Conservation (phyloP, 805 yeast genomes). For the Spathaspora hagerdaliae region DNA sequence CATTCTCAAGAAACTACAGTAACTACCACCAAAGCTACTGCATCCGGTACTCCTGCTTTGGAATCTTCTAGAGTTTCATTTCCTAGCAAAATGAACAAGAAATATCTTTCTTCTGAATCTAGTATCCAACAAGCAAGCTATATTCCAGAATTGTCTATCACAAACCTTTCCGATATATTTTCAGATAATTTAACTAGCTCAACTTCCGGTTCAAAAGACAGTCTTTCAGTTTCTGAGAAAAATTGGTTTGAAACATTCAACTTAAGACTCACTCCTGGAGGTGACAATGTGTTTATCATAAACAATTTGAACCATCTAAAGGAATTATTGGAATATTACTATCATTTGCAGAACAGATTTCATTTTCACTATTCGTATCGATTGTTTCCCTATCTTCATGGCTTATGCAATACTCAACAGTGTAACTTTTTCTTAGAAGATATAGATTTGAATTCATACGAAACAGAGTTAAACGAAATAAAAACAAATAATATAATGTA, state of each 20-base stretch:
- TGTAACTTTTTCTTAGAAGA: conserved; percentile 19
- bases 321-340: conserved; percentile 5
- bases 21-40: too few species aligned
- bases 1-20: too few species aligned
- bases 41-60: too few species aligned
- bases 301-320: neutral
- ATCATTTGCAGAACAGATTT: conserved; percentile 3
- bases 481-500: conserved; percentile 11
- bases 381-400: conserved; percentile 35
- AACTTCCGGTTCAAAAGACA: too few species aligned
- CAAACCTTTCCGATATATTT: too few species aligned
- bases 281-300: conserved; percentile 2
- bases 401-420: conserved; percentile 22
- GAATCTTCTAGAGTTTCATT: too few species aligned
- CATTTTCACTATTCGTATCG: neutral
- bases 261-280: neutral
- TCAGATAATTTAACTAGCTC: too few species aligned
- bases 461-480: neutral
- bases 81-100: too few species aligned
- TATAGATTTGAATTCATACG: neutral
- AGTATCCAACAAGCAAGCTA: too few species aligned
- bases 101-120: too few species aligned
- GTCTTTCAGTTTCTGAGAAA: neutral
- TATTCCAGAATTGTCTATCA: too few species aligned
- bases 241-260: conserved; percentile 5